phyloP scores from a whole-genome alignment of 2,329 filamentous ascomycete genomes.

The Aulographum hederae region DNA sequence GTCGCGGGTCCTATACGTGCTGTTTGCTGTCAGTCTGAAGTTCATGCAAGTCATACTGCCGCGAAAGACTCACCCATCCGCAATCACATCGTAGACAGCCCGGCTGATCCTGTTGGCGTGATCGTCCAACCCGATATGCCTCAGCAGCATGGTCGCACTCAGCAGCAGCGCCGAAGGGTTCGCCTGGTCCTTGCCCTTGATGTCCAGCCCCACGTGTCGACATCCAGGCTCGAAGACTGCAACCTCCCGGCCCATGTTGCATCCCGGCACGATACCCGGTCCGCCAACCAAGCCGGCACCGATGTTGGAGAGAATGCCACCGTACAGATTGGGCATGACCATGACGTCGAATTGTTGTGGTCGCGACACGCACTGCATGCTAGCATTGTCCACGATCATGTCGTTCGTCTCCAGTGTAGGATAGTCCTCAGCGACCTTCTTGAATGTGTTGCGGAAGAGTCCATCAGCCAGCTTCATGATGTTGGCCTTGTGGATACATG shows the following conservation, averaged over 20 bases:
- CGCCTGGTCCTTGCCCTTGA: slow-evolving; percentile 98
- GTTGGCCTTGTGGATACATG: slow-evolving; percentile 99
- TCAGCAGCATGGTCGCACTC: slow-evolving; percentile 89
- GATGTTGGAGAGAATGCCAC: slow-evolving; percentile 97
- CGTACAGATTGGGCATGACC: slow-evolving; percentile 99
- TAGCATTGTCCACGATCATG: slow-evolving; percentile 99
- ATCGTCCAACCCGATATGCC: slow-evolving; percentile 91
- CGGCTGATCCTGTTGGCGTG: slow-evolving; percentile 97
- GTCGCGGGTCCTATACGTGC: slow-evolving; percentile 76
- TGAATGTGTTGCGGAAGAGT: slow-evolving; percentile 96
- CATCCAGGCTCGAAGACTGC: slow-evolving; percentile 98
- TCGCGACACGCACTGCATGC: slow-evolving; percentile 92
- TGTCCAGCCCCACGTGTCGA: slow-evolving; percentile 97
- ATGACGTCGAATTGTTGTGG: slow-evolving; percentile 99
- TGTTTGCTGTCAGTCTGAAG: slow-evolving; percentile 18
- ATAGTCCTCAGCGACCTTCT: slow-evolving; percentile 83
- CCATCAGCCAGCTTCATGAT: slow-evolving; percentile 99
- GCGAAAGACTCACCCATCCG: slow-evolving; percentile 54
- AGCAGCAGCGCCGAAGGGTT: slow-evolving; percentile 95
- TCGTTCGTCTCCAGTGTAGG: slow-evolving; percentile 91
- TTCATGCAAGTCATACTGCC: neutral
- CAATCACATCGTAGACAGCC: slow-evolving; percentile 65
- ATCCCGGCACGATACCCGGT: slow-evolving; percentile 90
- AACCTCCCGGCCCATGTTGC: slow-evolving; percentile 98
- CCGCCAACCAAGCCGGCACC: slow-evolving; percentile 92